Base-by-base conservation (phyloP, 2,329 filamentous ascomycete genomes). In the Fusarium sp. region DNA sequence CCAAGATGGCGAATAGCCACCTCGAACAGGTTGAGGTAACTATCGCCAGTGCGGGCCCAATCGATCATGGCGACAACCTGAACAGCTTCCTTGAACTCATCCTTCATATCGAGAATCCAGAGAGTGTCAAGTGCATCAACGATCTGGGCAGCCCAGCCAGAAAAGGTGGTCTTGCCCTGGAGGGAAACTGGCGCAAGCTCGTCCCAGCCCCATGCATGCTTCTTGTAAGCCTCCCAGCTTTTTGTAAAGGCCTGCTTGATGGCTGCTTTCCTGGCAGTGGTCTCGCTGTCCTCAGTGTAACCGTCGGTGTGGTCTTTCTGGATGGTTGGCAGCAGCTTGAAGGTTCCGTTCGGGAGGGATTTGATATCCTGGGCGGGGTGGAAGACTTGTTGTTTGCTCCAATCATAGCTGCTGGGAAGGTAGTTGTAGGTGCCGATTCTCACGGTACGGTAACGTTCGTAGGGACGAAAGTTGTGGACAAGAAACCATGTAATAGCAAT, bases 41-140 rank as follows among this genome's bases (percentile, higher is more conserved):
- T 73, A 32, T 80, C 77, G 6, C 75, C 78, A 6, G 84, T 84
- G 10, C 82, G 85, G 18, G 81, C 80, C 78, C 88, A 90, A 76
- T 90, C 85, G 66, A 90, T 87, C 30, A 81, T 77, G 43, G 82
- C 82, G n/a, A 84, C 80, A 45, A 79, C 71, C 56, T 75, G 69
- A 27, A 89, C 83, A 5, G 88, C 87, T 55, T 82, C 75, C 47
- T 80, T 76, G 68, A 90, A 89, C 58, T 90, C 88, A 13, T 84
- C 80, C 47, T 85, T 81, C 67, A 90, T 72, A 16, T 82, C 87
- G 85, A 90, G 86, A 63, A 90, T 88, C 81, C 83, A 85, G 4
- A 90, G 80, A 2, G 86, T 86, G 69, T 90, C 88, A 62, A 90
- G 78, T 0, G 85, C 81, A 76, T 90, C 88, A 40, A 90, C 84